Evolutionary conservation across 2,329 filamentous ascomycete genomes (phyloP).

Genomic region (Rutstroemia sydowiana): DNA sequence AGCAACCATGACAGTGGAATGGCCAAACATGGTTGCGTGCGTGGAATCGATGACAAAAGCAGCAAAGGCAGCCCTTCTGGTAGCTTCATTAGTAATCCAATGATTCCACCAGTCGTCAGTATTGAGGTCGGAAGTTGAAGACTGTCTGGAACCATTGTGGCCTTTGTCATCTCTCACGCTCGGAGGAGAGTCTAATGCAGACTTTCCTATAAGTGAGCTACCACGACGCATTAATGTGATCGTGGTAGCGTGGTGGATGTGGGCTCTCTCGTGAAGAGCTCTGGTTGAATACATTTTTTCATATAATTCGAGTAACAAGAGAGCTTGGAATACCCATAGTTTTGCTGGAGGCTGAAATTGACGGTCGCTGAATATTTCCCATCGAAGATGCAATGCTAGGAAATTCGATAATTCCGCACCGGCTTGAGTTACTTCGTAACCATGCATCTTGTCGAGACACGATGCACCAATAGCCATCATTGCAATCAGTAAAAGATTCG

Average conservation of each 20-base stretch:
- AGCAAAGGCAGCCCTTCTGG: constrained; percentile 80
- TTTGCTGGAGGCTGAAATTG: constrained; percentile 90
- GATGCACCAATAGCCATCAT: constrained; percentile 92
- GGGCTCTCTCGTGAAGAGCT: constrained; percentile 84
- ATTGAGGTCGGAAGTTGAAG: constrained; percentile 56
- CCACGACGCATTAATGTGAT: constrained; percentile 92
- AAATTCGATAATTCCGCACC: constrained; percentile 86
- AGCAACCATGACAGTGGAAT: constrained; percentile 93
- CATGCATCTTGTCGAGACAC: constrained; percentile 77
- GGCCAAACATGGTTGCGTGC: constrained; percentile 96
- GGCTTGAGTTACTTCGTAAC: constrained; percentile 62
- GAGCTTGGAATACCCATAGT: constrained; percentile 89
- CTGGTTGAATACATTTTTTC: constrained; percentile 98
- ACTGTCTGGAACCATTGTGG: constrained; percentile 49
- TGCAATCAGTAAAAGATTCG: constrained; percentile 73
- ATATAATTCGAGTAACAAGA: constrained; percentile 83
- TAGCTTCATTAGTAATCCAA: constrained; percentile 93
- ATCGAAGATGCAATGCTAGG: constrained; percentile 84
- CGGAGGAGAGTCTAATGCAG: constrained; percentile 75
- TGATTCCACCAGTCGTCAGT: constrained; percentile 92
- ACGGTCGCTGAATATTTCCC: constrained; percentile 85
- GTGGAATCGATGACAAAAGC: constrained; percentile 94
- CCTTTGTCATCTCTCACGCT: constrained; percentile 47
- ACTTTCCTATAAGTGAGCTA: constrained; percentile 80
- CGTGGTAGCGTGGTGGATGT: constrained; percentile 94